Evolutionary conservation across 2,329 filamentous ascomycete genomes (phyloP).

Genomic region (Aspergillaceae sp.): DNA sequence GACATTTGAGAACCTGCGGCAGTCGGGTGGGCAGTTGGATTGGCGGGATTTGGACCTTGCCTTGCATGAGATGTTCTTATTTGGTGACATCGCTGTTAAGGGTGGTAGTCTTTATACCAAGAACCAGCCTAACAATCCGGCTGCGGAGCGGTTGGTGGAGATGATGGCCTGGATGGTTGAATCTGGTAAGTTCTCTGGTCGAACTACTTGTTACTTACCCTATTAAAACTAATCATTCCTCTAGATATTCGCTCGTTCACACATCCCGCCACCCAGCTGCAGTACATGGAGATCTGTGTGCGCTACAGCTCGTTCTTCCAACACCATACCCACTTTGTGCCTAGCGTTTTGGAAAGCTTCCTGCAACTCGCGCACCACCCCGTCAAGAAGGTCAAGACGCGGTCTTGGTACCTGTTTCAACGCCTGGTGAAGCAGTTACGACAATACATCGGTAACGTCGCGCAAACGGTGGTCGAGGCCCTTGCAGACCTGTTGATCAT

Average conservation of each 20-base stretch:
- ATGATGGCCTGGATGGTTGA: conserved; percentile 97
- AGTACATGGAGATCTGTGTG: conserved; percentile 98
- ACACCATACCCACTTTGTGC: conserved; percentile 69
- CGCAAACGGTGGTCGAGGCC: conserved; percentile 83
- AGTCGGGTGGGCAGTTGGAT: conserved; percentile 66
- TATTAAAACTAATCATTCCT: conserved; percentile 8
- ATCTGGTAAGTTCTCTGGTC: conserved; percentile 54
- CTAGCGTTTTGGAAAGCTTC: conserved; percentile 82
- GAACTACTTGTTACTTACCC: background rate
- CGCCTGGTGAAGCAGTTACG: conserved; percentile 84
- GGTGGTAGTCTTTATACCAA: conserved; percentile 82
- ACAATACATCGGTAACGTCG: conserved; percentile 74
- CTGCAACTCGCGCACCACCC: conserved; percentile 82
- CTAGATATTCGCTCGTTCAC: conserved; percentile 73
- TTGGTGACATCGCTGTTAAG: conserved; percentile 86
- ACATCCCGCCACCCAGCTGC: conserved; percentile 84
- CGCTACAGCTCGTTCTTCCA: conserved; percentile 92
- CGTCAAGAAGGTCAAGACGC: conserved; percentile 74
- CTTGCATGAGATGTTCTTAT: conserved; percentile 88
- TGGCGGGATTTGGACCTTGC: conserved; percentile 95
- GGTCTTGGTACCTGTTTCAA: conserved; percentile 96
- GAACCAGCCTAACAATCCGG: conserved; percentile 67
- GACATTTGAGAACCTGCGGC: conserved; percentile 73
- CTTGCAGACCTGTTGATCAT: conserved; percentile 82
- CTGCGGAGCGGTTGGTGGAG: conserved; percentile 70